These are phyloP conservation scores for Seminavis robusta DNA, from an alignment of 108 stramenopile genomes.

Conservation along the genomic window DNA sequence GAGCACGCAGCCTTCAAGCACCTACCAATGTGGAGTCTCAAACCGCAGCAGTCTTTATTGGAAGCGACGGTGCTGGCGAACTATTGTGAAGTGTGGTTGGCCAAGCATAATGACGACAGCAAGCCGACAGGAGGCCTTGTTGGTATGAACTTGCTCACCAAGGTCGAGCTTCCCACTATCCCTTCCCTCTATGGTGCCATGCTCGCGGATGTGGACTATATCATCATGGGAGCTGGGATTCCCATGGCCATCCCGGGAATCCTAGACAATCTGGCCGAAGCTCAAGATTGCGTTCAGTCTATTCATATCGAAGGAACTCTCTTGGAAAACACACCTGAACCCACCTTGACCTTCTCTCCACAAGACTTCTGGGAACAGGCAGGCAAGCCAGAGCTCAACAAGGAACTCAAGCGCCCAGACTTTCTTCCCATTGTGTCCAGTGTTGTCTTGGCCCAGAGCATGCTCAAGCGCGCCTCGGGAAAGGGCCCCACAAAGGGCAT, in stretches of 20 bases:
- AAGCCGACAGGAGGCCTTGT: conserved; percentile 21
- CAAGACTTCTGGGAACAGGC: conserved; percentile 34
- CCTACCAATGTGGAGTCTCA: conserved; percentile 37
- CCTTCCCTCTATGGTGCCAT: conserved; percentile 46
- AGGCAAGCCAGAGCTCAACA: conserved; percentile 21
- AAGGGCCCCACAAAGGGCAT: conserved; percentile 39
- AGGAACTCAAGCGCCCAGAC: conserved; percentile 23
- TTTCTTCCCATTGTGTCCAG: conserved; percentile 51
- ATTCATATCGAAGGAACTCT: conserved; percentile 21
- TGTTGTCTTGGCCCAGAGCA: conserved; percentile 40
- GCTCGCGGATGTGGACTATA: conserved; percentile 47
- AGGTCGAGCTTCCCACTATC: conserved; percentile 43
- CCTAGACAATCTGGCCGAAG: conserved; percentile 36
- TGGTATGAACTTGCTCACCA: conserved; percentile 43
- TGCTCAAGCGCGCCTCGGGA: conserved; percentile 44
- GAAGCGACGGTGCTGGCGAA: conserved; percentile 41
- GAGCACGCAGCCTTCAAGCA: conserved; percentile 28
- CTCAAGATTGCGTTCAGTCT: conserved; percentile 27
- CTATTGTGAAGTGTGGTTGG: conserved; percentile 50
- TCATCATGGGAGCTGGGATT: conserved; percentile 56
- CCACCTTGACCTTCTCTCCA: conserved; percentile 26
- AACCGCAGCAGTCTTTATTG: conserved; percentile 18
- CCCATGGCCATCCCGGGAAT: conserved; percentile 43
- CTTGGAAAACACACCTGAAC: not conserved
- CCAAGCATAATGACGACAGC: conserved; percentile 49